A percentile compares a stretch with the other conserved stretches of the same genome.
Evolutionary conservation across 108 stramenopile genomes (phyloP).

Genomic region (Pelagomonas calceolata): DNA sequence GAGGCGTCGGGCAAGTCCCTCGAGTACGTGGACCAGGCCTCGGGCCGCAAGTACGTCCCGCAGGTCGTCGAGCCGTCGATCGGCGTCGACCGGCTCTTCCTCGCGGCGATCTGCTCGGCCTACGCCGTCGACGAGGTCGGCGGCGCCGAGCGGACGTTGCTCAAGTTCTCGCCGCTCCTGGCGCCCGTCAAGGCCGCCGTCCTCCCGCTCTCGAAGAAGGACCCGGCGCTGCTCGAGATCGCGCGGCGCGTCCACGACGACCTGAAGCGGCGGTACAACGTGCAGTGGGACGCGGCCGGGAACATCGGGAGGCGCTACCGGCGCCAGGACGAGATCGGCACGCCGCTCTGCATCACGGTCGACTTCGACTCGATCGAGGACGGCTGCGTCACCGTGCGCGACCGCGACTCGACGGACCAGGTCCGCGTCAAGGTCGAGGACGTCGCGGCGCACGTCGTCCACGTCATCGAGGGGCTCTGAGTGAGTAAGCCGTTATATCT

Average conservation of each 20-base stretch:
- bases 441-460: constrained; percentile 62
- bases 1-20: constrained; percentile 74
- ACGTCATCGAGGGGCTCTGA: constrained; percentile 65
- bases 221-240: constrained; percentile 60
- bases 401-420: constrained; percentile 89
- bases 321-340: constrained; percentile 82
- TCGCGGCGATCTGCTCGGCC: constrained; percentile 82
- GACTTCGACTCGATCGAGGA: constrained; percentile 93
- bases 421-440: constrained; percentile 74
- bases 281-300: constrained; percentile 69
- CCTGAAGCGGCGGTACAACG: constrained; percentile 62
- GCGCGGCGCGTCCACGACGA: constrained; percentile 64
- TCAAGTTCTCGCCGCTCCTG: constrained; percentile 75
- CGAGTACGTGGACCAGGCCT: constrained; percentile 82
- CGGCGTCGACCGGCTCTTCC: constrained; percentile 78
- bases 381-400: constrained; percentile 79
- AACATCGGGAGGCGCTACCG: constrained; percentile 87
- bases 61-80: constrained; percentile 93
- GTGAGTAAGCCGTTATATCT: too few species aligned
- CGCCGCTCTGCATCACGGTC: constrained; percentile 90
- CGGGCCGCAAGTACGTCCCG: constrained; percentile 81
- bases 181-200: constrained; percentile 89
- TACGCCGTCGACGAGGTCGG: constrained; percentile 80
- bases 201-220: constrained; percentile 90
- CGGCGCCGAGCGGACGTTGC: constrained; percentile 74